A percentile compares a stretch with the other conserved stretches of the same genome.
Conservation (phyloP, 768 basidiomycete genomes). For the Pleurotus platypus region DNA sequence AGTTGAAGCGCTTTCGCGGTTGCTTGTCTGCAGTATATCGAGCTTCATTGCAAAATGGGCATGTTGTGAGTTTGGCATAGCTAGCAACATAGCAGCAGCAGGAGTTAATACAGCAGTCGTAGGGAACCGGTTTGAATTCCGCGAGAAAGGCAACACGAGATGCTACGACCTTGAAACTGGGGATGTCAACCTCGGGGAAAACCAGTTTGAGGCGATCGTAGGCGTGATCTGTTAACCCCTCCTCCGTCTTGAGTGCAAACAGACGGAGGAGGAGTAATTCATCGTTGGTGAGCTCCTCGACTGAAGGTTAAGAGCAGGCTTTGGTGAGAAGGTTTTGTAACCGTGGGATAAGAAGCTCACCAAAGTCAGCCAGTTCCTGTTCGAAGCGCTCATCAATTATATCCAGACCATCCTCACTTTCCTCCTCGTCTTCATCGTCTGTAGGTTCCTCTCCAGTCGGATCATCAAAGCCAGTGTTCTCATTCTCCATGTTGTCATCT, state of each 20-base stretch:
- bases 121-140: slow-evolving; percentile 24
- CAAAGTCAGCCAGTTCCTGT: slow-evolving; percentile 12
- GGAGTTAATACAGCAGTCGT: slow-evolving; percentile 39
- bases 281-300: slow-evolving; percentile 18
- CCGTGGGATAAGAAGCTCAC: slow-evolving; percentile 7
- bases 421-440: background rate
- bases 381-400: slow-evolving; percentile 15
- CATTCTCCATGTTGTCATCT: background rate
- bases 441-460: too few species aligned
- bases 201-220: slow-evolving; percentile 21
- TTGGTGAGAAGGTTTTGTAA: background rate
- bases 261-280: slow-evolving; percentile 22
- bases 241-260: slow-evolving; percentile 26
- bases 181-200: slow-evolving; percentile 18
- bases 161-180: slow-evolving; percentile 14
- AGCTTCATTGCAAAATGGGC: slow-evolving; percentile 32
- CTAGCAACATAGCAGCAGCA: slow-evolving; percentile 35
- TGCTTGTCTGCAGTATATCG: slow-evolving; percentile 17
- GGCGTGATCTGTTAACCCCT: slow-evolving; percentile 18
- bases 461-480: slow-evolving; percentile 9
- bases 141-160: slow-evolving; percentile 25
- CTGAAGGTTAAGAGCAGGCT: slow-evolving; percentile 1
- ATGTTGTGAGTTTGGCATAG: slow-evolving; percentile 20
- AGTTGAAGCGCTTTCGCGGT: slow-evolving; percentile 25
- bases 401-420: background rate